Conservation (phyloP, 116 monocot species). For the Dioscorea cayenensis region DNA sequence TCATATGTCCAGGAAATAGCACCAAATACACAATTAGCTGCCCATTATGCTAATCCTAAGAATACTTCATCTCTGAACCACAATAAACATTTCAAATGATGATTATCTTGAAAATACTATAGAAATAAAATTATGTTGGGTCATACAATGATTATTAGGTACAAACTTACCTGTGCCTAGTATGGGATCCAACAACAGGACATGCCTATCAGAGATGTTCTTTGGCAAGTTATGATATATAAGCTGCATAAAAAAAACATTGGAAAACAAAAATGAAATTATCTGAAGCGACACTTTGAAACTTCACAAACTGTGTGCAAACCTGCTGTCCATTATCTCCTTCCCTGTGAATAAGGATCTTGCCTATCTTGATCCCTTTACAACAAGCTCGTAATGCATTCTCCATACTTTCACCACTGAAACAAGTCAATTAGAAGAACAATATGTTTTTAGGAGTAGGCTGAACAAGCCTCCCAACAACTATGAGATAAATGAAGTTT, state of each 20-base stretch:
- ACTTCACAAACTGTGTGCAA: slow-evolving; percentile 13
- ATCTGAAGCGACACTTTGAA: neutral
- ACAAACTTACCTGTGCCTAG: slow-evolving; percentile 79
- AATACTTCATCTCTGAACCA: neutral
- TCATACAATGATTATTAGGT: neutral
- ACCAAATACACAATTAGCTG: neutral
- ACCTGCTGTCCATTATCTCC: slow-evolving; percentile 96
- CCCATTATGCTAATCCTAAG: neutral
- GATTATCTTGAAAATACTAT: neutral
- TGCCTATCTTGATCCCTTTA: slow-evolving; percentile 92
- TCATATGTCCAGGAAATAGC: neutral
- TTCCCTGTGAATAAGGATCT: slow-evolving; percentile 79
- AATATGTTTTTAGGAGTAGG: neutral
- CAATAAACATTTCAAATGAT: neutral
- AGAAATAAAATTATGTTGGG: neutral
- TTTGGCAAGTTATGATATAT: slow-evolving; percentile 92
- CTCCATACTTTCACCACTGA: slow-evolving; percentile 96
- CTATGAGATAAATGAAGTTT: too few species aligned
- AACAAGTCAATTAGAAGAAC: neutral
- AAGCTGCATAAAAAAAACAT: slow-evolving; percentile 36
- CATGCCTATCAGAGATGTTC: slow-evolving; percentile 91
- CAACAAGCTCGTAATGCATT: slow-evolving; percentile 92
- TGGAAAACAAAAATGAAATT: slow-evolving; percentile 9
- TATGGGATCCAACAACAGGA: slow-evolving; percentile 90
- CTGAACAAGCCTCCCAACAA: too few species aligned